Conservation (phyloP, 2,329 filamentous ascomycete species). For the Allantophomopsis cytisporea region DNA sequence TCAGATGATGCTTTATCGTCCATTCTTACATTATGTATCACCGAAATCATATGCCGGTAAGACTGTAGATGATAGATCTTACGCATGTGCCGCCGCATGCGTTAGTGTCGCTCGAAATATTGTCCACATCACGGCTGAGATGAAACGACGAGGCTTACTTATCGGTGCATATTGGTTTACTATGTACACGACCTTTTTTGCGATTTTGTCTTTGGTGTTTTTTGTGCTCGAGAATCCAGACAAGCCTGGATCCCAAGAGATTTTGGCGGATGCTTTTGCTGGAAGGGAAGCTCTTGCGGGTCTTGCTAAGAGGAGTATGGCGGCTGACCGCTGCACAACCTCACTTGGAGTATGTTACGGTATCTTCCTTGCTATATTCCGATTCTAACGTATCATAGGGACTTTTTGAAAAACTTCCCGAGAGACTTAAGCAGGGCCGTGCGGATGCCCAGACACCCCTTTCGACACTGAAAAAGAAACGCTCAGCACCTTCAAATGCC, state of each 20-base stretch:
- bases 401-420: conserved; percentile 75
- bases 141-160: conserved; percentile 61
- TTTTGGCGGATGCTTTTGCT: conserved; percentile 72
- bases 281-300: conserved; percentile 72
- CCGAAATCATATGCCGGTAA: conserved; percentile 40
- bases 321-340: conserved; percentile 72
- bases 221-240: conserved; percentile 72
- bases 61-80: conserved; percentile 61
- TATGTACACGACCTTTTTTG: conserved; percentile 73
- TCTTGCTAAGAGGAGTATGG: conserved; percentile 72
- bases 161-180: conserved; percentile 80
- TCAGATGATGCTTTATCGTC: conserved; percentile 70
- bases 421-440: conserved; percentile 44
- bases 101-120: conserved; percentile 53
- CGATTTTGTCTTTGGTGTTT: conserved; percentile 66
- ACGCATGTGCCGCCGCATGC: conserved; percentile 55
- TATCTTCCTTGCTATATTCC: background rate
- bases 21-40: conserved; percentile 74
- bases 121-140: conserved; percentile 67
- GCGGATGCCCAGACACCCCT: conserved; percentile 20
- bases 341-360: conserved; percentile 53
- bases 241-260: conserved; percentile 60
- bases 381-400: conserved; percentile 31
- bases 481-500: conserved; percentile 34
- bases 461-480: conserved; percentile 30